A percentile compares a stretch with the other conserved stretches of the same genome.
Evolutionary conservation across 768 basidiomycete species (phyloP).

Genomic region (Daedaleopsis sinensis): DNA sequence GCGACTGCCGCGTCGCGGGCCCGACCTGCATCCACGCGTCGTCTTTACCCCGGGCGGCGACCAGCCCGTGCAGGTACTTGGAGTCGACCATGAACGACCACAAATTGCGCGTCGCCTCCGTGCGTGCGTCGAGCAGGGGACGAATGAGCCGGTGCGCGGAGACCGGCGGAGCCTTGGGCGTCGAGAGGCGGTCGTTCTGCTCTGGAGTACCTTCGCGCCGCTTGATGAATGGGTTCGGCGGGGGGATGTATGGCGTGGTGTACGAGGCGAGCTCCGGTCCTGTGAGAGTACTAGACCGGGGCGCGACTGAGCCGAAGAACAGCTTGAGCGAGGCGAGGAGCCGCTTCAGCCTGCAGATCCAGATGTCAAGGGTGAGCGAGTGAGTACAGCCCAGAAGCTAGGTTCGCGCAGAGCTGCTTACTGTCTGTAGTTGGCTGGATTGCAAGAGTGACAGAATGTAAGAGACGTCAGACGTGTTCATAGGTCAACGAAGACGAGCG

Average conservation of each 20-base stretch:
- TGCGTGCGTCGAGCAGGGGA: slow-evolving; percentile 20
- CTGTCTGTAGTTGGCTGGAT: slow-evolving; percentile 32
- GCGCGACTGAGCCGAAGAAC: slow-evolving; percentile 38
- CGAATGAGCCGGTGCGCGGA: slow-evolving; percentile 16
- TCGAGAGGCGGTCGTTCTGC: background rate
- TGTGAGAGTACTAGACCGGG: slow-evolving; percentile 15
- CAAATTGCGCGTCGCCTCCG: slow-evolving; percentile 16
- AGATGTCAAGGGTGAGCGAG: background rate
- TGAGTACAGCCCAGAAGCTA: background rate
- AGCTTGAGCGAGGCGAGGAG: slow-evolving; percentile 43
- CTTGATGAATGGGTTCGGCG: slow-evolving; percentile 23
- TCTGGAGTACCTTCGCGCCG: slow-evolving; percentile 1
- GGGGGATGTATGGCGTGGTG: slow-evolving; percentile 15
- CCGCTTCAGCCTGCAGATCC: slow-evolving; percentile 30
- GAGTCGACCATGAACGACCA: slow-evolving; percentile 21
- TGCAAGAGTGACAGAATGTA: background rate
- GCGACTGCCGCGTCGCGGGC: slow-evolving; percentile 4
- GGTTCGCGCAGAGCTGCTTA: slow-evolving; percentile 11
- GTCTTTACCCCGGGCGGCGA: slow-evolving; percentile 11
- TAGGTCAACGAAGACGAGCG: background rate
- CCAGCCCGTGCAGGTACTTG: slow-evolving; percentile 16
- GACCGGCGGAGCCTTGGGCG: slow-evolving; percentile 1
- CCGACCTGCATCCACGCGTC: slow-evolving; percentile 23
- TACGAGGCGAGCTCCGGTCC: slow-evolving; percentile 12
- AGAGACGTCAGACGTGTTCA: background rate